phyloP scores from a whole-genome alignment of 169 alveolate species.

The Plasmodium chabaudi region DNA sequence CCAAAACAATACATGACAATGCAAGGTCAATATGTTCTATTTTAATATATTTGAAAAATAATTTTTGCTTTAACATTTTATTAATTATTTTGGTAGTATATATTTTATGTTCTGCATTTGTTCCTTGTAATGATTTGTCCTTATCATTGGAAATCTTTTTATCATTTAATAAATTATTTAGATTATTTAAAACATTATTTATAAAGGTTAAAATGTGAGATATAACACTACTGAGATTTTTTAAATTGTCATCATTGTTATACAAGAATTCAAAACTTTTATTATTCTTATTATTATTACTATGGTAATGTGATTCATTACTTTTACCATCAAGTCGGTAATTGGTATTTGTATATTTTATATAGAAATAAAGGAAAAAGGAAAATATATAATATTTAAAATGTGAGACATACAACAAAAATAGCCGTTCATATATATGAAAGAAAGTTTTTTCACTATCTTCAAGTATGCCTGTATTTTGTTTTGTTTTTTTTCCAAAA shows the following conservation, averaged over 20 bases:
- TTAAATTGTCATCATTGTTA: conserved; percentile 35
- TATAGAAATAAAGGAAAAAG: conserved; percentile 40
- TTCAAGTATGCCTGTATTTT: background rate
- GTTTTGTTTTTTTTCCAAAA: background rate
- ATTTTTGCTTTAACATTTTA: conserved; percentile 26
- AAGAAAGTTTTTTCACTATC: background rate
- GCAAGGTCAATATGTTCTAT: conserved; percentile 25
- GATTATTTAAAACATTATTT: conserved; percentile 12
- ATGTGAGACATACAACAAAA: conserved; percentile 43
- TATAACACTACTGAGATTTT: conserved; percentile 14
- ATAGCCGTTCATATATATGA: conserved; percentile 25
- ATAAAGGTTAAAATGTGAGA: conserved; percentile 11
- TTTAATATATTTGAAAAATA: conserved; percentile 26
- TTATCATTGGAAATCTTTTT: background rate
- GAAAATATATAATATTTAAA: conserved; percentile 64
- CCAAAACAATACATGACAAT: conserved; percentile 36
- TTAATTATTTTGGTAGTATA: conserved; percentile 17
- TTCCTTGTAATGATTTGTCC: background rate
- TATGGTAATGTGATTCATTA: background rate
- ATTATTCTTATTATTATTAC: background rate
- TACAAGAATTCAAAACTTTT: conserved; percentile 8
- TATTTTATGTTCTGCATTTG: background rate
- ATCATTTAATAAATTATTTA: conserved; percentile 6
- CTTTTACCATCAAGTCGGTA: background rate
- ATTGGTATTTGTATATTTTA: conserved; percentile 7